Conservation (phyloP, 352 stramenopile species). For the Globisporangium paroecandrum region DNA sequence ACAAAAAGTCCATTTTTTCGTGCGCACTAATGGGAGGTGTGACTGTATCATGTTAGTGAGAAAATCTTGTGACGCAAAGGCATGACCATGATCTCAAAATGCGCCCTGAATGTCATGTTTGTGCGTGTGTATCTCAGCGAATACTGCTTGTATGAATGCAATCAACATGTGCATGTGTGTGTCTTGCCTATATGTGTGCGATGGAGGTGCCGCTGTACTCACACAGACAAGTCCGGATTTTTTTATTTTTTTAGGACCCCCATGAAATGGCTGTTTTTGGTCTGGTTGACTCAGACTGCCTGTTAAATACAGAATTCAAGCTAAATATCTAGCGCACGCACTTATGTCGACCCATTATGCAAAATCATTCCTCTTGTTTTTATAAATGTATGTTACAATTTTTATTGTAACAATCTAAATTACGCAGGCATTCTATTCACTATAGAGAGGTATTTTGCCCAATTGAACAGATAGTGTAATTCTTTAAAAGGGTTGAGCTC, state of each 20-base stretch:
- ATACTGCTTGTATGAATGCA: slow-evolving; percentile 2
- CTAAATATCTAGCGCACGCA: too few species aligned
- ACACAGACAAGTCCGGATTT: neutral
- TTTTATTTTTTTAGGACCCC: slow-evolving; percentile 3
- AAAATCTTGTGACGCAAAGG: too few species aligned
- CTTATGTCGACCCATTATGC: too few species aligned
- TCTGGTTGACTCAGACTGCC: too few species aligned
- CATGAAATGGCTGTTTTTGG: too few species aligned
- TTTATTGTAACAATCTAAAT: neutral
- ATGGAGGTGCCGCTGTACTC: neutral
- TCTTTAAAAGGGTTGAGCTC: neutral
- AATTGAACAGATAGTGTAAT: neutral
- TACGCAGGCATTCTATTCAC: neutral
- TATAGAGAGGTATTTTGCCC: neutral
- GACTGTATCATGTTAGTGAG: too few species aligned
- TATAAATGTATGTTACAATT: neutral
- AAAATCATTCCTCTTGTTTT: too few species aligned
- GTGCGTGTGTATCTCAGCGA: slow-evolving; percentile 1
- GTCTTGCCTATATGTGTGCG: neutral
- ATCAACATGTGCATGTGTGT: slow-evolving; percentile 1
- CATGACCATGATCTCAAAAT: too few species aligned
- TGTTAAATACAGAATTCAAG: too few species aligned
- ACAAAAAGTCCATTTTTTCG: too few species aligned
- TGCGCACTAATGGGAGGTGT: too few species aligned
- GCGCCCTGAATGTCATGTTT: too few species aligned